Evolutionary conservation across 1,284 basidiomycete genomes (phyloP), one percentile per base, ranked within the genome.

Genomic region (Phaffia rhodozyma): DNA sequence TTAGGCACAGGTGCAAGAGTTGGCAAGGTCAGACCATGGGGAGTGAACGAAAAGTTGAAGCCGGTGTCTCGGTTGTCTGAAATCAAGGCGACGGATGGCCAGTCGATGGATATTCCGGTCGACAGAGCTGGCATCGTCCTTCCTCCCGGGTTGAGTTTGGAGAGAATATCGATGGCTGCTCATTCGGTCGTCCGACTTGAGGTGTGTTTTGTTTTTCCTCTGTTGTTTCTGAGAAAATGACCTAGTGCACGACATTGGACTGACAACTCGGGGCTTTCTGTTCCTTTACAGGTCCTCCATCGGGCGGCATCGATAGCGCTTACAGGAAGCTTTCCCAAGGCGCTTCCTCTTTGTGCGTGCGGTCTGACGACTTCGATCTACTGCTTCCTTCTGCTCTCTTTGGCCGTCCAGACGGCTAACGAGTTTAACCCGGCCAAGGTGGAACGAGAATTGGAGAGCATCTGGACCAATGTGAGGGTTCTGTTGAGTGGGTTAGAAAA

Each of bases 381-480:
- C 34, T 48, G 54, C n/a, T 65, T 65, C 43, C 56, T 77, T 20
- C 70, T 77, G 2, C 68, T 77, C 4, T 73, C 75, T 11, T 69
- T 76, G 11, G 75, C 76, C 1, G 72, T 75, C 2, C 75, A 77
- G 66, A 73, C 75, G 0, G 57, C 63, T 29, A 71, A 74, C 51
- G 71, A 69, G 48, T 65, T 66, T 6, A 73, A 74, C 61, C 67
- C 67, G 25, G 68, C 5, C 73, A 38, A 18, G 25, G n/a, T 53
- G 53, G 25, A 21, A 56, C 53, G 27, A 49, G 74, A 77, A 68
- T 68, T 76, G 20, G 72, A 76, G 25, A 70, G 71, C 5, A 67
- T 77, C 18, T 71, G 74, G 67, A 76, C 74, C 2, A 76, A 77
- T 62, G 75, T 76, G 61, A 74, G 73, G 65, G 71, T 76, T 62